Evolutionary conservation across 495 filamentous ascomycete genomes (phyloP).

Genomic region (Xylaria intraflava): DNA sequence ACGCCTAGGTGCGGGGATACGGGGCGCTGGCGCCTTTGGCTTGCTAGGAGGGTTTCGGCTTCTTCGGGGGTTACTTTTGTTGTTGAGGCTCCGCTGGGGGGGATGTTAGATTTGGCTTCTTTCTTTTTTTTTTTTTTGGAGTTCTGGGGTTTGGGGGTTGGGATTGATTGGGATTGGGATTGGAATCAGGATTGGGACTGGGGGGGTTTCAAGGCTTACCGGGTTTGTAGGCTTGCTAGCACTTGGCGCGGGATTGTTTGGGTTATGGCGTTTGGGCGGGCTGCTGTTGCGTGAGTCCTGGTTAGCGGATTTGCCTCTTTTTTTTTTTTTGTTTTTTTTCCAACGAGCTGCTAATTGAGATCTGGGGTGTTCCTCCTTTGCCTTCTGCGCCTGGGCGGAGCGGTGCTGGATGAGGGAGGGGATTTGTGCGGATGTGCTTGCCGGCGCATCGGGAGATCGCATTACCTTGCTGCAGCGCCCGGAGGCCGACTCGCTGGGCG

Average conservation of each 20-base stretch:
- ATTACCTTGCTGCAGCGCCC: conserved; percentile 64
- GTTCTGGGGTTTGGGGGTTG: too few species aligned
- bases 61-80: conserved; percentile 52
- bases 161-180: background rate
- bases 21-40: conserved; percentile 79
- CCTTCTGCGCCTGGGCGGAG: too few species aligned
- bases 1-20: conserved; percentile 81
- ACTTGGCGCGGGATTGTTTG: conserved; percentile 30
- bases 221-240: conserved; percentile 45
- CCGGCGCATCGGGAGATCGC: background rate
- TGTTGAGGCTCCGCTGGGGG: conserved; percentile 49
- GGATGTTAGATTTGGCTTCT: background rate
- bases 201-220: conserved; percentile 33
- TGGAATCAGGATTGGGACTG: background rate
- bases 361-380: too few species aligned
- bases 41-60: conserved; percentile 63
- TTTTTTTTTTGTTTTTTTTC: background rate
- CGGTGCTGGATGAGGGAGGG: too few species aligned
- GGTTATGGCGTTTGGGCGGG: conserved; percentile 43
- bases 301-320: background rate
- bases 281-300: conserved; percentile 31
- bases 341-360: too few species aligned
- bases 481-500: conserved; percentile 58
- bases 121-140: too few species aligned
- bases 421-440: background rate